A percentile compares a stretch with the other conserved stretches of the same genome.
Evolutionary conservation across 768 basidiomycete species (phyloP).

Genomic region (Botryobasidium botryosum): DNA sequence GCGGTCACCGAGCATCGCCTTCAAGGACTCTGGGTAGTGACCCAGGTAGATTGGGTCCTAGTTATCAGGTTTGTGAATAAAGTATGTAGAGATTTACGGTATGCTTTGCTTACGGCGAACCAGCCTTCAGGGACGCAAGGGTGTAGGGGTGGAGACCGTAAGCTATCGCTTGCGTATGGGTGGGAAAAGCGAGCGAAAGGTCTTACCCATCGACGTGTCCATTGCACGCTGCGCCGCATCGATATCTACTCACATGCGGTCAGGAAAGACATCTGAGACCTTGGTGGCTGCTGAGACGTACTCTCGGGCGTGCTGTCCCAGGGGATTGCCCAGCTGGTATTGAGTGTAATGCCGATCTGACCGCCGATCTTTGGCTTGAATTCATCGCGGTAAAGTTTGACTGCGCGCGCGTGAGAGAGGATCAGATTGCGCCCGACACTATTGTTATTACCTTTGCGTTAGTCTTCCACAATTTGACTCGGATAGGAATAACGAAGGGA

Average conservation of each 20-base stretch:
- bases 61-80: too few species aligned
- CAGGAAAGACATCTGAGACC: constrained; percentile 2
- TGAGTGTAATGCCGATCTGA: constrained; percentile 57
- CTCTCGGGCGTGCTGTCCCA: constrained; percentile 51
- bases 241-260: too few species aligned
- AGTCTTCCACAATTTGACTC: constrained; percentile 1
- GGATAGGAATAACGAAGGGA: constrained; percentile 5
- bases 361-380: constrained; percentile 48
- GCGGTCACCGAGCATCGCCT: constrained; percentile 35
- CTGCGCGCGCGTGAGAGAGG: constrained; percentile 48
- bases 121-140: constrained; percentile 17
- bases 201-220: constrained; percentile 47
- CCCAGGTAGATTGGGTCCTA: constrained; percentile 60
- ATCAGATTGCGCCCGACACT: constrained; percentile 46
- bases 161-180: too few species aligned
- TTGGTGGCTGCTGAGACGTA: constrained; percentile 19
- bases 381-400: constrained; percentile 44
- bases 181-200: background rate
- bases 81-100: too few species aligned
- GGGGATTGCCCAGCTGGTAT: constrained; percentile 58
- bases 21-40: constrained; percentile 39
- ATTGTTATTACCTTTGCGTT: constrained; percentile 13
- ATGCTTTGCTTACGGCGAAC: too few species aligned
- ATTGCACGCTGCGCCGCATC: constrained; percentile 55
- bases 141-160: too few species aligned